phyloP scores from a whole-genome alignment of 2,329 filamentous ascomycete genomes.

The Epichloe amarillans region DNA sequence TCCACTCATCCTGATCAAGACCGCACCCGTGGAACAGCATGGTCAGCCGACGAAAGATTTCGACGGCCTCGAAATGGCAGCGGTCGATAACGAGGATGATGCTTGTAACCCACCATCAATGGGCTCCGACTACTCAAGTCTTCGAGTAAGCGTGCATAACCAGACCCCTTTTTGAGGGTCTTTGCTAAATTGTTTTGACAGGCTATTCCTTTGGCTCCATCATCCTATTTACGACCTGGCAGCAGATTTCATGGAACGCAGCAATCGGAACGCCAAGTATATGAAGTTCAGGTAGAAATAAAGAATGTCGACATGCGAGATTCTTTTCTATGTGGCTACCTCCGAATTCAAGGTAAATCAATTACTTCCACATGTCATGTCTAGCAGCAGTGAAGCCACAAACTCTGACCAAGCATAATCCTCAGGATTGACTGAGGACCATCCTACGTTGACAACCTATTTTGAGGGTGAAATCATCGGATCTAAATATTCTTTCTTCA shows the following conservation, averaged over 20 bases:
- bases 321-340: constrained; percentile 87
- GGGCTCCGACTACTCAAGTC: constrained; percentile 24
- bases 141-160: constrained; percentile 18
- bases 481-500: constrained; percentile 85
- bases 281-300: constrained; percentile 93
- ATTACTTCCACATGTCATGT: neutral
- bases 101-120: constrained; percentile 21
- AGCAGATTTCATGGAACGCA: constrained; percentile 86
- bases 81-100: constrained; percentile 15
- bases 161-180: constrained; percentile 5
- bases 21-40: neutral
- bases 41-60: constrained; percentile 10
- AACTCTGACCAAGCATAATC: neutral
- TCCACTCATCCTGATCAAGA: neutral
- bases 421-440: constrained; percentile 80
- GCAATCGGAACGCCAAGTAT: constrained; percentile 81
- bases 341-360: constrained; percentile 74
- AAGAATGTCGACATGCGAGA: constrained; percentile 92
- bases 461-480: constrained; percentile 98
- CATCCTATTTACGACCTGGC: constrained; percentile 73
- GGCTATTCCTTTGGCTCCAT: constrained; percentile 67
- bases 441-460: constrained; percentile 94
- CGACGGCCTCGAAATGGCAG: constrained; percentile 10
- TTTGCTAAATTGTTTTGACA: constrained; percentile 19
- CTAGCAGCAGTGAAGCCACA: neutral